Base-by-base conservation (phyloP, 108 stramenopile species). In the Thalassiosira profunda region DNA sequence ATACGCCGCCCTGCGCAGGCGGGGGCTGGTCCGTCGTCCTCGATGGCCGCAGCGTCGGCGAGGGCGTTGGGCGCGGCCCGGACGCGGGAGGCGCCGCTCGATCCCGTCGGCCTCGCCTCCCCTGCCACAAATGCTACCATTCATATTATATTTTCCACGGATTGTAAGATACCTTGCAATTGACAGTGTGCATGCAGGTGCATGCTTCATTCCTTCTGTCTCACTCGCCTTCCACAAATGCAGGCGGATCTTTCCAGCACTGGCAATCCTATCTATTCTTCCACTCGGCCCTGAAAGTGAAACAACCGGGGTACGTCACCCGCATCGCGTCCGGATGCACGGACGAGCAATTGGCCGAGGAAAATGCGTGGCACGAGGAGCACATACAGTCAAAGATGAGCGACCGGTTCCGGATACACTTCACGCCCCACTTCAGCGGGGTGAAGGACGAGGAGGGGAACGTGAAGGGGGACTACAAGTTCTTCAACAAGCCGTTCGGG, bases 211-310 rank as follows among this genome's bases (percentile, higher is more conserved):
- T 53, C 25, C 5, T 28, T 4, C 15, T n/a, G 29, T 54, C 31
- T 2, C 0, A 31, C 35, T 11, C 10, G 29, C 20, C 26, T 34
- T 43, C 9, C 12, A 42, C 18, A 38, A 15, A 40, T 15, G 14
- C 28, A 58, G 58, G 74, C 23, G 28, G 41, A 0, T 23, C 74
- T 10, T 80, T 72, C 29, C 91, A 96, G 71, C 81, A 92, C 65
- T 96, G 95, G 95, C 91, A 96, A 66, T 80, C 88, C 47, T 89
- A 90, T 68, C 57, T 89, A n/a, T 86, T 96, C 41, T 93, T 90
- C 70, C 82, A 84, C 65, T 64, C 74, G 24, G 95, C 95, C 14
- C 51, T 73, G 44, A 58, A 68, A 23, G 59, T 89, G 25, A 21
- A 73, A 10, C 95, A 96, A 63, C 89, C 89, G 1, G 95, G 92